Evolutionary conservation across 139 green algal genomes (phyloP).

Genomic region (Trebouxia sp.): DNA sequence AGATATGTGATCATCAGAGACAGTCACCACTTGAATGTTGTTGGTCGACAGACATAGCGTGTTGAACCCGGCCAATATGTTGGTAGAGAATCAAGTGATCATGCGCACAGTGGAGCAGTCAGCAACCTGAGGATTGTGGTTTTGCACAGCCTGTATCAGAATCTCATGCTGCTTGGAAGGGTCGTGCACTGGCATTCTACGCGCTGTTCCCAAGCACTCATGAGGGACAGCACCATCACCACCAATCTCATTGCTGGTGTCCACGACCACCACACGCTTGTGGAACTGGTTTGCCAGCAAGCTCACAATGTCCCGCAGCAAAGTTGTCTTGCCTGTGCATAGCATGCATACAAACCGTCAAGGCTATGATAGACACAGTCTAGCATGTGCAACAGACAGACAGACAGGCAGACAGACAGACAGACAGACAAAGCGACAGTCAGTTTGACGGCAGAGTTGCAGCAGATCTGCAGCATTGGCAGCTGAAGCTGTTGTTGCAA

Average conservation of each 20-base stretch:
- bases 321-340: slow-evolving; percentile 57
- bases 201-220: slow-evolving; percentile 48
- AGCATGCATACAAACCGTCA: neutral
- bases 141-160: slow-evolving; percentile 57
- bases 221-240: slow-evolving; percentile 50
- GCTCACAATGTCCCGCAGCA: slow-evolving; percentile 51
- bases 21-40: no score
- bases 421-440: no score
- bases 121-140: slow-evolving; percentile 57
- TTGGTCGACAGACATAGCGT: no score
- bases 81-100: no score
- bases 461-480: neutral
- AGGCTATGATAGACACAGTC: no score
- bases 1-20: no score
- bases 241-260: slow-evolving; percentile 56
- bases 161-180: slow-evolving; percentile 35
- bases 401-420: no score
- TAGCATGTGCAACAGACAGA: no score
- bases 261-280: slow-evolving; percentile 60
- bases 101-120: neutral
- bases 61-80: no score
- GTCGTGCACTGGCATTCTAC: slow-evolving; percentile 44
- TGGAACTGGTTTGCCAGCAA: slow-evolving; percentile 44
- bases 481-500: neutral
- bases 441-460: no score